Conservation (phyloP, 75 land plant genomes). For the Pinus albicaulis region DNA sequence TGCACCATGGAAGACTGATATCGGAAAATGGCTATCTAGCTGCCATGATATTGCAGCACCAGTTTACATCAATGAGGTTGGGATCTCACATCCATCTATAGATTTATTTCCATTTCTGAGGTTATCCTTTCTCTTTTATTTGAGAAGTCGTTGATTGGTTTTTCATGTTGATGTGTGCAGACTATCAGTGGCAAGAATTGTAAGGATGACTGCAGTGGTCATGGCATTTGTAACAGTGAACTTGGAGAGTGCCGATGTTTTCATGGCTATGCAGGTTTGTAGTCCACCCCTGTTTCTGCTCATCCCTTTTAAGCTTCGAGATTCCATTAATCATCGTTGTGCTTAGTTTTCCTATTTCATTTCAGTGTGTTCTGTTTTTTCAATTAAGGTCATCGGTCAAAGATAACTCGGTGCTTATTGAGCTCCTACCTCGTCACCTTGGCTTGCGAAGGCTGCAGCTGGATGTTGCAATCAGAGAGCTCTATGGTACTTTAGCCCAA, state of each 20-base stretch:
- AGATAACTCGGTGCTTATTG: neutral
- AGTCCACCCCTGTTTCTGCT: neutral
- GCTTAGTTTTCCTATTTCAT: neutral
- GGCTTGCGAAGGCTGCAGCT: too few species aligned
- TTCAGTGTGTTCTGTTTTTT: neutral
- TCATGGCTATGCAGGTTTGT: conserved; percentile 79
- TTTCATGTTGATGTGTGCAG: conserved; percentile 32
- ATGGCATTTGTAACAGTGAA: conserved; percentile 82
- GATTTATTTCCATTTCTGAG: neutral
- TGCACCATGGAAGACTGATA: conserved; percentile 82
- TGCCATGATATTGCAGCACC: conserved; percentile 39
- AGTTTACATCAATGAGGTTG: conserved; percentile 61
- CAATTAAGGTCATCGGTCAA: neutral
- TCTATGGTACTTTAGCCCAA: neutral
- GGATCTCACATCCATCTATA: neutral
- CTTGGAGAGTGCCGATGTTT: conserved; percentile 87
- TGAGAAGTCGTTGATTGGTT: neutral
- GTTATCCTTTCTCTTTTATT: neutral
- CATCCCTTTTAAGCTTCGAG: neutral
- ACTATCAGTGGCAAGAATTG: conserved; percentile 47
- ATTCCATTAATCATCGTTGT: neutral
- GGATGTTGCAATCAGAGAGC: neutral
- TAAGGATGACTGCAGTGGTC: conserved; percentile 59
- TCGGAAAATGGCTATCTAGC: conserved; percentile 76
- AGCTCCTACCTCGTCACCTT: too few species aligned